A percentile compares a stretch with the other conserved stretches of the same genome.
Conservation (phyloP, 2,329 filamentous ascomycete species). For the Cephalotrichum gorgonifer region DNA sequence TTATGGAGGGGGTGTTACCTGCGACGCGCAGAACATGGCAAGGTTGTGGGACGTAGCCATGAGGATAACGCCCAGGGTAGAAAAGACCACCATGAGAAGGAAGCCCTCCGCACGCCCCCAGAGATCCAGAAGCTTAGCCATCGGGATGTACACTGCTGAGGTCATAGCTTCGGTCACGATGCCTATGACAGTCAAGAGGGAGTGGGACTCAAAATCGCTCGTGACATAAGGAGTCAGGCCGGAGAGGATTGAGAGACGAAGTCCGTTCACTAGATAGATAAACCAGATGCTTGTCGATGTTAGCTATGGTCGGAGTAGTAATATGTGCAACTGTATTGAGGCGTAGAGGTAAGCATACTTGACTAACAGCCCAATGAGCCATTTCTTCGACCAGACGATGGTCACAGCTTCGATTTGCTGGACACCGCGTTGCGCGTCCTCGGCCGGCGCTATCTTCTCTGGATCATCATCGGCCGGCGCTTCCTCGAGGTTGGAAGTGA, state of each 20-base stretch:
- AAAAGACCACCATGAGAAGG: slow-evolving; percentile 36
- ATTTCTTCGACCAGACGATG: too few relatives aligned
- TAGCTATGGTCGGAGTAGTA: too few relatives aligned
- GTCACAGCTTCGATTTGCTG: too few relatives aligned
- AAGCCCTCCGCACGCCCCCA: slow-evolving; percentile 55
- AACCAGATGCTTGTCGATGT: slow-evolving; percentile 34
- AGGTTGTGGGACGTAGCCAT: slow-evolving; percentile 47
- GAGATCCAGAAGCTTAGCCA: slow-evolving; percentile 55
- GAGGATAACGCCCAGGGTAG: slow-evolving; percentile 42
- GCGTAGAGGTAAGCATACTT: too few relatives aligned
- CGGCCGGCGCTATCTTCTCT: too few relatives aligned
- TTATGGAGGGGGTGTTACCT: too few relatives aligned
- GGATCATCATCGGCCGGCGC: too few relatives aligned
- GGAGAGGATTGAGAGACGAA: slow-evolving; percentile 29
- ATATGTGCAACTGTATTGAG: too few relatives aligned
- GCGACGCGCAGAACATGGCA: slow-evolving; percentile 38
- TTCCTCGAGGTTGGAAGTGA: too few relatives aligned
- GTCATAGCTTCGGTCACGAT: slow-evolving; percentile 43
- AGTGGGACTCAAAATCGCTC: slow-evolving; percentile 40
- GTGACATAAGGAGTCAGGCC: slow-evolving; percentile 35
- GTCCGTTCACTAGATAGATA: slow-evolving; percentile 39
- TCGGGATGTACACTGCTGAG: slow-evolving; percentile 51
- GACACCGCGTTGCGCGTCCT: too few relatives aligned
- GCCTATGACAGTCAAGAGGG: slow-evolving; percentile 39
- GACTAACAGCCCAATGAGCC: too few relatives aligned